Conservation (phyloP, 169 alveolate species). For the Theileria annulata region DNA sequence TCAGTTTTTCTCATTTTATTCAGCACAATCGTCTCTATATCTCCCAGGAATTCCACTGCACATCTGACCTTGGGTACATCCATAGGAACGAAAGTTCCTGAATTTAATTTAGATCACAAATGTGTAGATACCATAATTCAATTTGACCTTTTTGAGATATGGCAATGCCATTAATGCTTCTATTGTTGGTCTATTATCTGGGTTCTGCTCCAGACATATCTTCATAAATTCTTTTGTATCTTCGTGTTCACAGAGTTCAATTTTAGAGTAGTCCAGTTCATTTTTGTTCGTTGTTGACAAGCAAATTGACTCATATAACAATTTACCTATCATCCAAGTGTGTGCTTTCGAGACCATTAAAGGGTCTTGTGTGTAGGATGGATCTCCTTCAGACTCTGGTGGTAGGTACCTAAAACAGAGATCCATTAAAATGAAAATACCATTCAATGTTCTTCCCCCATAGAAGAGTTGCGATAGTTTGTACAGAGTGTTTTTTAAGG, state of each 20-base stretch:
- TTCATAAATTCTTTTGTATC: conserved; percentile 44
- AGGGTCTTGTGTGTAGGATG: conserved; percentile 46
- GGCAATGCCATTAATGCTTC: conserved; percentile 45
- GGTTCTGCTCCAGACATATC: conserved; percentile 30
- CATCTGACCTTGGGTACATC: conserved; percentile 63
- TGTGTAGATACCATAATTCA: conserved; percentile 47
- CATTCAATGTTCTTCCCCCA: conserved; percentile 64
- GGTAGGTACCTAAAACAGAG: conserved; percentile 63
- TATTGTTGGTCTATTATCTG: conserved; percentile 43
- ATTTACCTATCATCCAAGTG: conserved; percentile 68
- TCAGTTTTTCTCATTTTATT: conserved; percentile 66
- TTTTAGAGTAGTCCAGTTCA: conserved; percentile 31
- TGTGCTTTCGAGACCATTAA: conserved; percentile 59
- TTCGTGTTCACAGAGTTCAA: conserved; percentile 54
- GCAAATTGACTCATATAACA: conserved; percentile 55
- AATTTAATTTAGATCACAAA: neutral
- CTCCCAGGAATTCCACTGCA: conserved; percentile 68
- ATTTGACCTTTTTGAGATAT: conserved; percentile 37
- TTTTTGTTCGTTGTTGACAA: conserved; percentile 25
- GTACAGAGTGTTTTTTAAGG: conserved; percentile 16
- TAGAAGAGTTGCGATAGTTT: conserved; percentile 60
- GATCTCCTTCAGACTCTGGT: conserved; percentile 61
- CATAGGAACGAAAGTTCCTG: conserved; percentile 56
- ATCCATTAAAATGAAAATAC: conserved; percentile 23
- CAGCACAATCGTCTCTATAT: conserved; percentile 61